A percentile compares a stretch with the other conserved stretches of the same genome.
phyloP scores from a whole-genome alignment of 805 yeast genomes.

The Isabelozyma pseudorhagii region DNA sequence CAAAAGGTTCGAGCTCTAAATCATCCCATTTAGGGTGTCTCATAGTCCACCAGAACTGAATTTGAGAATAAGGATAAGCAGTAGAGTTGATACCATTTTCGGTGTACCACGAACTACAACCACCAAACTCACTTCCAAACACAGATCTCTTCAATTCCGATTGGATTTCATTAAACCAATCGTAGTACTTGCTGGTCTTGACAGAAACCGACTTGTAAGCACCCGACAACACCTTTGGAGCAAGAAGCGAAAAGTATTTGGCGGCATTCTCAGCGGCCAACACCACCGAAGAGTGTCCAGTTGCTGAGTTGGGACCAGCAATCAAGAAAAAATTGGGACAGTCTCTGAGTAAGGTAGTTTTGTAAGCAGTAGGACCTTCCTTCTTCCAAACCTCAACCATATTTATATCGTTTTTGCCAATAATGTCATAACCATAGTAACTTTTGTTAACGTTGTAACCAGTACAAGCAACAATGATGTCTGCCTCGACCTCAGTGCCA shows the following conservation, averaged over 20 bases:
- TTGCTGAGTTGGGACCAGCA: slow-evolving; percentile 41
- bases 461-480: slow-evolving; percentile 41
- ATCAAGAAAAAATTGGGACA: slow-evolving; percentile 33
- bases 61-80: slow-evolving; percentile 36
- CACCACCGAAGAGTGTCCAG: slow-evolving; percentile 42
- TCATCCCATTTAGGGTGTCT: slow-evolving; percentile 23
- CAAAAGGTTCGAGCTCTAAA: slow-evolving; percentile 8
- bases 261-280: slow-evolving; percentile 35
- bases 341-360: slow-evolving; percentile 28
- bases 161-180: slow-evolving; percentile 30
- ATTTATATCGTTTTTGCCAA: slow-evolving; percentile 22
- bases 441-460: slow-evolving; percentile 29
- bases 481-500: slow-evolving; percentile 29
- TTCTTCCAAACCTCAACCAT: slow-evolving; percentile 24
- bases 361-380: slow-evolving; percentile 33
- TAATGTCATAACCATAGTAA: slow-evolving; percentile 13
- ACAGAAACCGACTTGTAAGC: slow-evolving; percentile 25
- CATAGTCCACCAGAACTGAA: slow-evolving; percentile 26
- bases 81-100: slow-evolving; percentile 25
- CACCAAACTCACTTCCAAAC: slow-evolving; percentile 37
- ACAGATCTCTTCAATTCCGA: slow-evolving; percentile 23
- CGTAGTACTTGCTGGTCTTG: slow-evolving; percentile 27
- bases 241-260: slow-evolving; percentile 18
- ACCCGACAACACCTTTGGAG: slow-evolving; percentile 24
- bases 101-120: slow-evolving; percentile 40